phyloP scores from a whole-genome alignment of 1,284 basidiomycete species.

The Coniferiporia weirii region DNA sequence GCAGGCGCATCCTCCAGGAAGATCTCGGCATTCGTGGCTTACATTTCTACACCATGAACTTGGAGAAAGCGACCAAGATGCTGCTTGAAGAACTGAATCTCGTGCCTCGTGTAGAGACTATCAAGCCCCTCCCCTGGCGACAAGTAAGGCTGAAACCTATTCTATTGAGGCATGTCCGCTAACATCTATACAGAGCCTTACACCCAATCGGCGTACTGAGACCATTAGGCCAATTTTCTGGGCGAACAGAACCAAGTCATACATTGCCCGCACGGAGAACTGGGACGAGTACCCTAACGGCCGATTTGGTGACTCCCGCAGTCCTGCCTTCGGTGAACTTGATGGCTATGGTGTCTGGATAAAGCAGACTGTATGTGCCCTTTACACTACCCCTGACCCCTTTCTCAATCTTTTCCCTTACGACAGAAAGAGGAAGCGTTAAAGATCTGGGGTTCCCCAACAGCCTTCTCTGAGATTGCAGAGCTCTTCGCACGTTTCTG shows the following conservation, averaged over 20 bases:
- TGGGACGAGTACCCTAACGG: conserved; percentile 99
- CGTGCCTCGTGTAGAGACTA: conserved; percentile 78
- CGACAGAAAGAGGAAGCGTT: conserved; percentile 76
- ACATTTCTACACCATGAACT: conserved; percentile 98
- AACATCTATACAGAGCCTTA: conserved; percentile 59
- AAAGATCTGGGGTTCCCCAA: conserved; percentile 85
- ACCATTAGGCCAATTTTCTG: conserved; percentile 94
- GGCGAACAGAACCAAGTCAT: conserved; percentile 90
- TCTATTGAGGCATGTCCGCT: conserved; percentile 12
- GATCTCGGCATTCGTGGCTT: conserved; percentile 80
- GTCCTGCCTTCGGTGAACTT: conserved; percentile 95
- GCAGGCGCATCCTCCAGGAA: conserved; percentile 71
- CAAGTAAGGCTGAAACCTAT: conserved; percentile 47
- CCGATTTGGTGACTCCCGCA: conserved; percentile 93
- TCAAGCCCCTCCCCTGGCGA: conserved; percentile 90
- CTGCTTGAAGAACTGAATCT: conserved; percentile 84
- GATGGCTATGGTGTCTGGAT: conserved; percentile 91
- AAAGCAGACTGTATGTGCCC: conserved; percentile 65
- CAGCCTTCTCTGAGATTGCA: conserved; percentile 59
- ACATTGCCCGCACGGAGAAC: conserved; percentile 87
- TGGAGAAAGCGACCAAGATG: conserved; percentile 94
- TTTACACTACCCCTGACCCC: conserved; percentile 1
- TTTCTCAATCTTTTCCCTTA: conserved; percentile 2
- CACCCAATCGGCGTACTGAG: conserved; percentile 82
- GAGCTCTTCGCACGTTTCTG: conserved; percentile 83